Conservation (phyloP, 2,329 filamentous ascomycete species). For the Fusarium sp. region DNA sequence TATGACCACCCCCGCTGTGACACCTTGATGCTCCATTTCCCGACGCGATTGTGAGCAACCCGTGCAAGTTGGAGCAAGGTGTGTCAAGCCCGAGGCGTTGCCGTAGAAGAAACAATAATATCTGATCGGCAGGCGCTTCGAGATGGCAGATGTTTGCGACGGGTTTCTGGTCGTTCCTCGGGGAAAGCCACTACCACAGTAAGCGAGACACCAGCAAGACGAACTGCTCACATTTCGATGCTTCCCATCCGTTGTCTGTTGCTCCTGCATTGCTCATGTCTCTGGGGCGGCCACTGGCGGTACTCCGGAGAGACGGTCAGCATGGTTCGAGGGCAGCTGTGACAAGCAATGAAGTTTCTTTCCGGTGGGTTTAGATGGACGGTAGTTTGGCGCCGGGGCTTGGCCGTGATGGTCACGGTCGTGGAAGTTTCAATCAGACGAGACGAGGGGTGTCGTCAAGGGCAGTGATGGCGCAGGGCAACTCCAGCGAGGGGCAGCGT, state of each 20-base stretch:
- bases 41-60: constrained; percentile 8
- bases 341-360: constrained; percentile 17
- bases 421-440: constrained; percentile 33
- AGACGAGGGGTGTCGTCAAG: constrained; percentile 36
- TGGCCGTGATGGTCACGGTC: constrained; percentile 10
- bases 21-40: constrained; percentile 25
- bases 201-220: constrained; percentile 21
- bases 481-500: constrained; percentile 16
- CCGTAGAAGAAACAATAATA: constrained; percentile 38
- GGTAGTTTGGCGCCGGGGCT: constrained; percentile 22
- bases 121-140: constrained; percentile 37
- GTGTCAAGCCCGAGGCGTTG: constrained; percentile 21
- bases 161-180: constrained; percentile 25
- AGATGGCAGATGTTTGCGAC: constrained; percentile 40
- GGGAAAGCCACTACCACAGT: background rate
- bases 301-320: constrained; percentile 7
- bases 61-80: background rate
- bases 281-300: constrained; percentile 14
- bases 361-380: constrained; percentile 17
- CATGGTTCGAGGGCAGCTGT: constrained; percentile 19
- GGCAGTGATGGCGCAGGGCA: constrained; percentile 37
- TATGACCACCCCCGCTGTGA: constrained; percentile 35
- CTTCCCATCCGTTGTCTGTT: constrained; percentile 5
- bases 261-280: constrained; percentile 2
- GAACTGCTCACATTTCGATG: constrained; percentile 23